A percentile compares a stretch with the other conserved stretches of the same genome.
Conservation (phyloP, 176 grass and related monocot species). For the Stipa capillata region DNA sequence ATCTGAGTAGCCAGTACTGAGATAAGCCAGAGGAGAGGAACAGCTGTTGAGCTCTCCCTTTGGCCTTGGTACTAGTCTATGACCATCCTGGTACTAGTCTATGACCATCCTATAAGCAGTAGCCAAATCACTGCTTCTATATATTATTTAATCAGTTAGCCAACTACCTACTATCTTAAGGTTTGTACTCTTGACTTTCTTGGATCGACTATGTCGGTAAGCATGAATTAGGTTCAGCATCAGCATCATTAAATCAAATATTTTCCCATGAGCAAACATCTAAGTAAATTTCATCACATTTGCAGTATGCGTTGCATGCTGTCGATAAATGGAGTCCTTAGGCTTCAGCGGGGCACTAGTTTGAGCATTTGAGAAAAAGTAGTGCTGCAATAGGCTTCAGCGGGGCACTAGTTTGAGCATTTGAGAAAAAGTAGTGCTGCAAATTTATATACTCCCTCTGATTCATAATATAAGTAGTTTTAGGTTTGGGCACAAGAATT, state of each 20-base stretch:
- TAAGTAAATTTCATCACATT: background rate
- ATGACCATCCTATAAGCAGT: too few relatives aligned
- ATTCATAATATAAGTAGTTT: too few relatives aligned
- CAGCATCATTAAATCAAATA: conserved; percentile 2
- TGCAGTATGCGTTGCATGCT: background rate
- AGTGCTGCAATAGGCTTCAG: conserved; percentile 11
- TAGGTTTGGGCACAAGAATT: too few relatives aligned
- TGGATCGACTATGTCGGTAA: background rate
- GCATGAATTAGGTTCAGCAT: conserved; percentile 6
- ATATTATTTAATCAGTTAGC: conserved; percentile 18
- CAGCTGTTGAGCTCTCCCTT: too few relatives aligned
- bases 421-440: background rate
- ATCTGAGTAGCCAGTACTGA: background rate
- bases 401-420: conserved; percentile 18
- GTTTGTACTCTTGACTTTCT: conserved; percentile 5
- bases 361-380: conserved; percentile 16
- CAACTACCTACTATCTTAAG: background rate
- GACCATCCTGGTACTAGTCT: too few relatives aligned
- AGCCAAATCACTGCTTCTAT: too few relatives aligned
- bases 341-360: conserved; percentile 14
- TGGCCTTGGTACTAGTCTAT: too few relatives aligned
- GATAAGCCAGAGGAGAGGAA: too few relatives aligned
- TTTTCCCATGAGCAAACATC: background rate
- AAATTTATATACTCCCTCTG: background rate
- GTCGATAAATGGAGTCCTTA: background rate